These are phyloP conservation scores for Trichaptum fuscoviolaceum DNA, from an alignment of 768 basidiomycete genomes.

Conservation along the genomic window DNA sequence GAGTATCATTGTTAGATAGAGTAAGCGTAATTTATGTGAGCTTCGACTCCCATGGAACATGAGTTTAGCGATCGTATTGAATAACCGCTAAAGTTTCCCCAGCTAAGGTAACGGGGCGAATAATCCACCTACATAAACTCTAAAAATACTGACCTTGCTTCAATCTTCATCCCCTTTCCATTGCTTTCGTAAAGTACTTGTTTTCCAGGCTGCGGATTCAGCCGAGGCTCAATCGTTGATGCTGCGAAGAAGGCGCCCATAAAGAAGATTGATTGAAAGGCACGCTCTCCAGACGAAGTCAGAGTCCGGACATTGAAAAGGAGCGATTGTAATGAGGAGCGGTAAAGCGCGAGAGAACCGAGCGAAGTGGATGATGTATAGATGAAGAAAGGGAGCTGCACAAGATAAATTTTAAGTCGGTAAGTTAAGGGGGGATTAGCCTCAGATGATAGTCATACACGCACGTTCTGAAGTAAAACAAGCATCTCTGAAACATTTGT, in stretches of 20 bases:
- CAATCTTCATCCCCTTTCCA: constrained; percentile 61
- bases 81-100: background rate
- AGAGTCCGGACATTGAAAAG: constrained; percentile 61
- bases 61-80: constrained; percentile 5
- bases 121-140: background rate
- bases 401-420: constrained; percentile 8
- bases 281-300: constrained; percentile 59
- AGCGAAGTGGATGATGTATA: constrained; percentile 70
- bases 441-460: constrained; percentile 20
- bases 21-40: constrained; percentile 8
- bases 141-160: constrained; percentile 47
- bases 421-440: background rate
- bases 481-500: constrained; percentile 61
- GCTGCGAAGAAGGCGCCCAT: constrained; percentile 84
- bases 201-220: constrained; percentile 58
- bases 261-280: constrained; percentile 81
- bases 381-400: constrained; percentile 69
- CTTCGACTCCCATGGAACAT: constrained; percentile 1
- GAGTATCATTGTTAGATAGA: constrained; percentile 11
- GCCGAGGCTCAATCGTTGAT: constrained; percentile 59
- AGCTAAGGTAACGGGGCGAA: background rate
- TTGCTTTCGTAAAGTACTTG: constrained; percentile 41
- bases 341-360: constrained; percentile 78
- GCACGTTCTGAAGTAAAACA: constrained; percentile 64
- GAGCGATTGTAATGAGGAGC: constrained; percentile 69